Evolutionary conservation across 352 stramenopile species (phyloP), one percentile per base, ranked within the genome.

Genomic region (Elongisporangium anandrum): DNA sequence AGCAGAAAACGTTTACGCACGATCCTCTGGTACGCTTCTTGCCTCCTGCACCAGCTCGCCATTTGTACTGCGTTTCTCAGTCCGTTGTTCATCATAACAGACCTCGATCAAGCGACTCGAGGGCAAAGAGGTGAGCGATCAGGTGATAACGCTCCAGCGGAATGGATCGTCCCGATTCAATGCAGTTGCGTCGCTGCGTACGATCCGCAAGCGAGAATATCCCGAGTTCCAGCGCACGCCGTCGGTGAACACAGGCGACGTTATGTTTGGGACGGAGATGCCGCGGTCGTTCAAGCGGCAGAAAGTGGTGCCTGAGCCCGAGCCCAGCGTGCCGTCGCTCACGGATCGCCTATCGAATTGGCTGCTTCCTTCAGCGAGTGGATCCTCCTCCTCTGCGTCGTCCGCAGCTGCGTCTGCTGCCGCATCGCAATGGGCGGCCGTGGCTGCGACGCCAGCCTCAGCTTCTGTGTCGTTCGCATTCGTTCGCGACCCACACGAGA

Each of bases 311-410:
- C 64, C 23, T 50, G 60, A 64, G 50, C 61, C 55, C 1, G 75
- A 77, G 54, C 73, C 69, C 38, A 65, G 75, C 20, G 63, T 63
- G 17, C 72, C 69, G 29, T 89, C 70, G 53, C 59, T 89, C 4
- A 76, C 75, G 17, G 66, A 79, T 63, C 68, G 73, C 0, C 68
- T 89, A 17, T 66, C 75, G 4, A 85, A 83, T 66, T 89, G 79
- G 79, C 58, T 89, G 63, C 55, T 89, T 26, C 75, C 75, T 16
- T 55, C 61, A 8, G 20, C 60, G 17, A 45, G n/a, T 12, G 34
- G 34, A 4, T 17, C 29, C 6, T 7, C 29, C 5, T 39, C 34
- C 29, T 52, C 50, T 19, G 29, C 66, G 9, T 50, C 57, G 3
- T 24, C 55, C 4, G 60, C 45, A 53, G 22, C 61, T 16, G 20